A percentile compares a stretch with the other conserved stretches of the same genome.
These are phyloP conservation scores for Emmonsiellopsis sp. DNA, from an alignment of 2,329 filamentous ascomycete genomes.

Conservation along the genomic window DNA sequence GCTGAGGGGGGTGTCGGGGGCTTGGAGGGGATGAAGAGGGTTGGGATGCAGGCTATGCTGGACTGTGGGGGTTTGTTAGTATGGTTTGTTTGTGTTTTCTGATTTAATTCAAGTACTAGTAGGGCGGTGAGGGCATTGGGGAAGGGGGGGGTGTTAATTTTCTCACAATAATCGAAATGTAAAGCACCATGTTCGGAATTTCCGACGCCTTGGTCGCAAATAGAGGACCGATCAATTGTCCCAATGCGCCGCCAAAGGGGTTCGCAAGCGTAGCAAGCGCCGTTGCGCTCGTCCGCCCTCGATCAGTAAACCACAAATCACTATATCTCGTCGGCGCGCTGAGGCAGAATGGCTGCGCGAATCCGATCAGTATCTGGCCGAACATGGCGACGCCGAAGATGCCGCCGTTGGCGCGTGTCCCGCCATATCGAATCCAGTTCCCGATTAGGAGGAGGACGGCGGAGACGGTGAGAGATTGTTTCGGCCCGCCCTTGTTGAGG, in stretches of 20 bases:
- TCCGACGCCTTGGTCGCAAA: conserved; percentile 56
- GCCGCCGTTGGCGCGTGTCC: conserved; percentile 46
- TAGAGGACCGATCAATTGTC: conserved; percentile 75
- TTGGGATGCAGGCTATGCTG: conserved; percentile 58
- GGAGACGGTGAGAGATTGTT: conserved; percentile 62
- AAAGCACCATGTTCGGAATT: conserved; percentile 74
- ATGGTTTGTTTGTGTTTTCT: background rate
- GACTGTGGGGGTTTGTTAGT: conserved; percentile 32
- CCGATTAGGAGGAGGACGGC: conserved; percentile 67
- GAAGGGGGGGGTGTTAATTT: background rate
- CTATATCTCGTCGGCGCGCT: conserved; percentile 83
- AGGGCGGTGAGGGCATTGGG: background rate
- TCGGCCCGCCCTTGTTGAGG: conserved; percentile 68
- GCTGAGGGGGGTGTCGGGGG: conserved; percentile 71
- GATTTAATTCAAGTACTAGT: background rate
- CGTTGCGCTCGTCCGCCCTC: conserved; percentile 76
- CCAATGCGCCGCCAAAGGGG: conserved; percentile 78
- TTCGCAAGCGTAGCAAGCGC: conserved; percentile 79
- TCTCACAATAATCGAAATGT: conserved; percentile 69
- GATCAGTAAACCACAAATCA: conserved; percentile 86
- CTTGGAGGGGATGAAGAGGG: conserved; percentile 66
- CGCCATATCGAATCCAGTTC: conserved; percentile 86
- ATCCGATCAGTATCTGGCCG: conserved; percentile 79
- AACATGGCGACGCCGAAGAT: conserved; percentile 73
- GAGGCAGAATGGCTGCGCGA: conserved; percentile 87